Percentiles rank a stretch among this genome's conserved stretches.
These are phyloP conservation scores for Pyricularia pennisetigena DNA, from an alignment of 2,329 filamentous ascomycete species.

Conservation along the genomic window DNA sequence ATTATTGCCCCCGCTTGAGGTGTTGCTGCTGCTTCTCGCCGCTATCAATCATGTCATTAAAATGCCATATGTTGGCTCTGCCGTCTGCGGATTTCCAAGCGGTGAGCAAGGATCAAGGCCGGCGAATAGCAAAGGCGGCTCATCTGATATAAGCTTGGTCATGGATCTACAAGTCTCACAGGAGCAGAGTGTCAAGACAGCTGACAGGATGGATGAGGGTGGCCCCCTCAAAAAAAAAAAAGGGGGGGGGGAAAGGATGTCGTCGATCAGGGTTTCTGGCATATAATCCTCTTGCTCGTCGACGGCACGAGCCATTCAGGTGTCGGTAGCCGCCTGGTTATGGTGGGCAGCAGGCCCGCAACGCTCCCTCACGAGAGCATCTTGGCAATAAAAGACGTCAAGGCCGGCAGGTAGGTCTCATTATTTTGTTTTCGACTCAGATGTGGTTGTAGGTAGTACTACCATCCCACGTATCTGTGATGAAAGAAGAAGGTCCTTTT, in stretches of 20 bases:
- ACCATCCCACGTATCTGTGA: neutral
- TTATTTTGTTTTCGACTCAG: neutral
- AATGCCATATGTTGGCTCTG: neutral
- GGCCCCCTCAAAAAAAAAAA: neutral
- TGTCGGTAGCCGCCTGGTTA: neutral
- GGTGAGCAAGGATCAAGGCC: neutral
- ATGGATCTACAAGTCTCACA: neutral
- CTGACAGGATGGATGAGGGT: neutral
- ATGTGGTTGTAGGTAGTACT: neutral
- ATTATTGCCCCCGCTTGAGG: neutral
- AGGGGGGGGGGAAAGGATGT: neutral
- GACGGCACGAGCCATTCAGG: neutral
- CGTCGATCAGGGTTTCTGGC: neutral
- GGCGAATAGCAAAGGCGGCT: neutral
- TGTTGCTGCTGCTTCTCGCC: no score
- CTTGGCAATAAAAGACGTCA: neutral
- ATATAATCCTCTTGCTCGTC: neutral
- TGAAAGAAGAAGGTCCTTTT: constrained; percentile 2
- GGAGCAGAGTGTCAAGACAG: neutral
- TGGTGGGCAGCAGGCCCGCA: neutral
- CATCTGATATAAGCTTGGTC: neutral
- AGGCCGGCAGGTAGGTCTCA: neutral
- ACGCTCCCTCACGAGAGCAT: neutral
- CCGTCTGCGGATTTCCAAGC: neutral
- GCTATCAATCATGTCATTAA: neutral